Evolutionary conservation across 331 rosid species (phyloP).

Genomic region (Saraca asoca): DNA sequence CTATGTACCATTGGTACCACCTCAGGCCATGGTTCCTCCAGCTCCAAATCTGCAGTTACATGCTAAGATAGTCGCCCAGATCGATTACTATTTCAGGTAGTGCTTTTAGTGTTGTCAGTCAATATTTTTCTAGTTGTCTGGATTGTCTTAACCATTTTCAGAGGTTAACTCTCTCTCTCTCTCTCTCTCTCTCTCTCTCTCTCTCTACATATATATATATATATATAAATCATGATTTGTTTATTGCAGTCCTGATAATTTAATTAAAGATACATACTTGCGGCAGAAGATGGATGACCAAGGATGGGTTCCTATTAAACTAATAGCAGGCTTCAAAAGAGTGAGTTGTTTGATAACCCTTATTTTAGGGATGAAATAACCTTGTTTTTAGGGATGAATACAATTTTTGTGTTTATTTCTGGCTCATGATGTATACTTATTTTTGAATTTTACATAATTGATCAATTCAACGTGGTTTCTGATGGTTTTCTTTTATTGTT

Average conservation of each 20-base stretch:
- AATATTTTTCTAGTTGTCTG: slow-evolving; percentile 1
- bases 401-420: slow-evolving; percentile 16
- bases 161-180: slow-evolving; percentile 43
- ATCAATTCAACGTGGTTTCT: neutral
- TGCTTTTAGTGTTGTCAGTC: slow-evolving; percentile 28
- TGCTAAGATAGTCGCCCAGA: slow-evolving; percentile 62
- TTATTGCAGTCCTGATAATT: slow-evolving; percentile 72
- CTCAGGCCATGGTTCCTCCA: slow-evolving; percentile 37
- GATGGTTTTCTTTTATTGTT: slow-evolving; percentile 2
- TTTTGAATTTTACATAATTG: neutral
- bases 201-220: too few species aligned
- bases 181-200: too few species aligned
- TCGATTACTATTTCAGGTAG: slow-evolving; percentile 90
- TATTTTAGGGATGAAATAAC: too few species aligned
- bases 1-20: slow-evolving; percentile 46
- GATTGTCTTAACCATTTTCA: slow-evolving; percentile 17
- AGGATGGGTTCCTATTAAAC: slow-evolving; percentile 77
- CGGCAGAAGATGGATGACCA: slow-evolving; percentile 78
- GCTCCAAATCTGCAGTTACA: slow-evolving; percentile 60
- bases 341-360: slow-evolving; percentile 50
- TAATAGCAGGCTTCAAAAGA: slow-evolving; percentile 74
- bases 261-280: slow-evolving; percentile 75
- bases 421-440: neutral
- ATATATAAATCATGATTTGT: slow-evolving; percentile 29
- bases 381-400: slow-evolving; percentile 4